Percentiles rank a stretch among this genome's conserved stretches.
phyloP scores from a whole-genome alignment of 306 rosid genomes.

The Gastrolobium bilobum region DNA sequence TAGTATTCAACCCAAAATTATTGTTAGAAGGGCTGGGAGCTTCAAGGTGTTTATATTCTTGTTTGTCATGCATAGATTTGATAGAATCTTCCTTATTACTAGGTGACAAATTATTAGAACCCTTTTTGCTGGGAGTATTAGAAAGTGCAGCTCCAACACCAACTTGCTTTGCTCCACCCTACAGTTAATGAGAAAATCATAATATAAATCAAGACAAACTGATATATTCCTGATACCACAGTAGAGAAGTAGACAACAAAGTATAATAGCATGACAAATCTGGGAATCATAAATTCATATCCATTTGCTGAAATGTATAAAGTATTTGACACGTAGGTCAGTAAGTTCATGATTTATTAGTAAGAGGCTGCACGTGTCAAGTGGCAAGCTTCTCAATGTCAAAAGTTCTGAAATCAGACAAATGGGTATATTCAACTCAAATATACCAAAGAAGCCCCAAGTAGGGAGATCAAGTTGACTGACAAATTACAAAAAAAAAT shows the following conservation, averaged over 20 bases:
- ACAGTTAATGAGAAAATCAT: slow-evolving; percentile 41
- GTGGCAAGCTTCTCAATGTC: slow-evolving; percentile 23
- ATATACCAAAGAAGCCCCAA: slow-evolving; percentile 14
- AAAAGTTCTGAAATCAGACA: slow-evolving; percentile 5
- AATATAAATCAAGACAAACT: slow-evolving; percentile 14
- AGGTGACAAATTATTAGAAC: slow-evolving; percentile 54
- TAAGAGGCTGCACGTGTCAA: not conserved
- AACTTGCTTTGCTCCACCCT: slow-evolving; percentile 82
- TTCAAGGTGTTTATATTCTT: slow-evolving; percentile 57
- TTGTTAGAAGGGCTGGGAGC: slow-evolving; percentile 55
- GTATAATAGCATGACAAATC: slow-evolving; percentile 1
- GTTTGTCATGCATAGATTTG: slow-evolving; percentile 48
- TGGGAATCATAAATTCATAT: not conserved
- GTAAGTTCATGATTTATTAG: not conserved
- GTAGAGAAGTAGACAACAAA: slow-evolving; percentile 25
- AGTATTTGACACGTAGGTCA: not conserved
- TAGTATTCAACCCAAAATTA: slow-evolving; percentile 40
- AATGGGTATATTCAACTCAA: not conserved
- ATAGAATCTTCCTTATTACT: slow-evolving; percentile 44
- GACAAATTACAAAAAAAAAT: slow-evolving; percentile 2
- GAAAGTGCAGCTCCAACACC: slow-evolving; percentile 57
- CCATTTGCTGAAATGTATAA: slow-evolving; percentile 3
- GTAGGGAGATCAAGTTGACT: slow-evolving; percentile 28
- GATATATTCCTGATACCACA: slow-evolving; percentile 3
- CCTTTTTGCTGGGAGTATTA: slow-evolving; percentile 54